These are phyloP conservation scores for Cerioporus squamosus DNA, from an alignment of 1,284 basidiomycete species.

Conservation along the genomic window DNA sequence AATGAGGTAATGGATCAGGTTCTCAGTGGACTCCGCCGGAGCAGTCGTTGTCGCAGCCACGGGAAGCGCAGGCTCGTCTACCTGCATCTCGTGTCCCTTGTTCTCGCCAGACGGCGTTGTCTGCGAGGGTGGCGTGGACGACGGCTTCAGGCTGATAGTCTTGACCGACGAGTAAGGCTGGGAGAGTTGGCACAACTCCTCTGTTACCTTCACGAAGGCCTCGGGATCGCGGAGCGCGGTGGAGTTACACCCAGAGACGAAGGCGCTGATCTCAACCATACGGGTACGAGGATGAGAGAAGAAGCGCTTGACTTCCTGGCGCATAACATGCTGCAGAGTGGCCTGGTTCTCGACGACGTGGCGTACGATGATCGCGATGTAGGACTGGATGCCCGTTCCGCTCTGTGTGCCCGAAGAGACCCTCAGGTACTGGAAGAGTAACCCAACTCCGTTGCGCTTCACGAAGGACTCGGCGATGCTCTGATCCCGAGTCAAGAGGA, in stretches of 20 bases:
- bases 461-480: constrained; percentile 64
- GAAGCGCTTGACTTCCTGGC: constrained; percentile 80
- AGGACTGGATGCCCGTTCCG: constrained; percentile 76
- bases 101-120: constrained; percentile 33
- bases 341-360: constrained; percentile 86
- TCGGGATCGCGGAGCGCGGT: constrained; percentile 83
- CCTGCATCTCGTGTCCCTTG: constrained; percentile 60
- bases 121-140: constrained; percentile 27
- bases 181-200: constrained; percentile 73
- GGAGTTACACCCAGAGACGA: constrained; percentile 79
- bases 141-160: constrained; percentile 65
- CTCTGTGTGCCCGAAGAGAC: constrained; percentile 47
- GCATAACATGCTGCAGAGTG: constrained; percentile 77
- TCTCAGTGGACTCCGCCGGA: constrained; percentile 58
- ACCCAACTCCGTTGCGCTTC: constrained; percentile 61
- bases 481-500: constrained; percentile 80
- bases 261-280: constrained; percentile 72
- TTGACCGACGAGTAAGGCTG: constrained; percentile 65
- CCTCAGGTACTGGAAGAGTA: constrained; percentile 72
- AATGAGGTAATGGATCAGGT: constrained; percentile 74
- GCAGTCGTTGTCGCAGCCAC: constrained; percentile 30
- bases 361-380: constrained; percentile 87
- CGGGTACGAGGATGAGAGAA: constrained; percentile 74
- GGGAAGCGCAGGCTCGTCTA: constrained; percentile 48
- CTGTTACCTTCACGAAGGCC: constrained; percentile 77